Conservation (phyloP, 2,329 filamentous ascomycete species). For the Pseudohalonectria lignicola region DNA sequence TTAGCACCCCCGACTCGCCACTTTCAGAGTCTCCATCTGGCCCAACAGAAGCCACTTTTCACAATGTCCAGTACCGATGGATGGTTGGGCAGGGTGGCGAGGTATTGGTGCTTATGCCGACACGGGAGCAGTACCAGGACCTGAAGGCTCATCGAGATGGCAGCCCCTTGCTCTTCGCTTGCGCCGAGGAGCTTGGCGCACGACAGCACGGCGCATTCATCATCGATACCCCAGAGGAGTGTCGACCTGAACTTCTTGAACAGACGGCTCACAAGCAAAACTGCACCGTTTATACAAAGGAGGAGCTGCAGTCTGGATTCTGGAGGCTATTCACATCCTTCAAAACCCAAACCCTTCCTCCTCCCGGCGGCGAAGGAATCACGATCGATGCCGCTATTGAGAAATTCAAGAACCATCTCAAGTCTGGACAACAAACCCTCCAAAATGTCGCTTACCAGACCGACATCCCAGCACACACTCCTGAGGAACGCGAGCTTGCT, state of each 20-base stretch:
- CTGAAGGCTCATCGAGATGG: not conserved
- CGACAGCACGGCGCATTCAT: constrained; percentile 1
- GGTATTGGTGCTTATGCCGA: constrained; percentile 1
- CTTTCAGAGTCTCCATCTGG: no score
- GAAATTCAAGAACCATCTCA: not conserved
- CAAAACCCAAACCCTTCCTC: not conserved
- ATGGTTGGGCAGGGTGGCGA: constrained; percentile 17
- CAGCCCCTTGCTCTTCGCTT: constrained; percentile 1
- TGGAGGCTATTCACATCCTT: constrained; percentile 1
- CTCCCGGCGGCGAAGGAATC: not conserved
- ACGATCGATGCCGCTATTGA: not conserved
- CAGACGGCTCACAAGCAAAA: not conserved
- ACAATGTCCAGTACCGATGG: no score
- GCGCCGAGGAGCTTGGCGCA: constrained; percentile 1
- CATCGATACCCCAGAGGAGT: constrained; percentile 1
- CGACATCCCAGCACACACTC: constrained; percentile 2
- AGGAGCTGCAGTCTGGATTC: constrained; percentile 1
- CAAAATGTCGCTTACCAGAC: constrained; percentile 1
- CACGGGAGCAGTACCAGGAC: constrained; percentile 1
- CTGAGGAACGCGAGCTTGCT: not conserved
- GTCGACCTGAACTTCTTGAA: constrained; percentile 1
- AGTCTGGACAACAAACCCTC: not conserved
- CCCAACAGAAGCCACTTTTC: no score
- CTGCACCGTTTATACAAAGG: not conserved
- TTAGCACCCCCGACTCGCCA: no score